These are phyloP conservation scores for Gymnopus androsaceus DNA, from an alignment of 1,284 basidiomycete species.

Conservation along the genomic window DNA sequence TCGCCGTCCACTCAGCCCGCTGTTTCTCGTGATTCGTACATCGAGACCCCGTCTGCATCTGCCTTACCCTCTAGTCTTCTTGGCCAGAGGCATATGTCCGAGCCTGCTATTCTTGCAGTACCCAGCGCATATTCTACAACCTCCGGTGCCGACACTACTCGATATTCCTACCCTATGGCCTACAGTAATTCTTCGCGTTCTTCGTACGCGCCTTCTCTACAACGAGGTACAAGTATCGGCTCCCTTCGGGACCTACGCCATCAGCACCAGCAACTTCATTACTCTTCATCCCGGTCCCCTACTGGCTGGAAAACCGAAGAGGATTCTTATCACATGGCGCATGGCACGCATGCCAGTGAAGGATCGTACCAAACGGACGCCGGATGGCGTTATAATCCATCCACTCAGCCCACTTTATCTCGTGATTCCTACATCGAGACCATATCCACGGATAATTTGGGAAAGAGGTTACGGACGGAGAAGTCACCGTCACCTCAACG, in stretches of 20 bases:
- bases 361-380: no score
- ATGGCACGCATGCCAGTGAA: slow-evolving; percentile 26
- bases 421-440: no score
- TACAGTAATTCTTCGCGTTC: slow-evolving; percentile 30
- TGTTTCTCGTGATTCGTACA: slow-evolving; percentile 26
- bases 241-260: slow-evolving; percentile 41
- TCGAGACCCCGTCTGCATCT: slow-evolving; percentile 24
- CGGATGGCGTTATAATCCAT: no score
- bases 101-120: slow-evolving; percentile 49
- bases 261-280: slow-evolving; percentile 27
- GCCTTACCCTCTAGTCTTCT: slow-evolving; percentile 29
- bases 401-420: no score
- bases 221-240: slow-evolving; percentile 42
- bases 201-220: slow-evolving; percentile 38
- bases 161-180: slow-evolving; percentile 8
- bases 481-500: no score
- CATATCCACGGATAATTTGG: no score
- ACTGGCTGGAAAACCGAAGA: slow-evolving; percentile 9
- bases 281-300: slow-evolving; percentile 8
- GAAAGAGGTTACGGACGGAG: no score
- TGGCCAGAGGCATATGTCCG: slow-evolving; percentile 61
- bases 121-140: slow-evolving; percentile 31
- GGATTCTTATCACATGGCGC: slow-evolving; percentile 12
- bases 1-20: slow-evolving; percentile 42
- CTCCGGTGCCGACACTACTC: slow-evolving; percentile 15